Percentiles rank a stretch among this genome's conserved stretches.
Evolutionary conservation across 2,329 filamentous ascomycete genomes (phyloP).

Genomic region (Tympanopsis confertula): DNA sequence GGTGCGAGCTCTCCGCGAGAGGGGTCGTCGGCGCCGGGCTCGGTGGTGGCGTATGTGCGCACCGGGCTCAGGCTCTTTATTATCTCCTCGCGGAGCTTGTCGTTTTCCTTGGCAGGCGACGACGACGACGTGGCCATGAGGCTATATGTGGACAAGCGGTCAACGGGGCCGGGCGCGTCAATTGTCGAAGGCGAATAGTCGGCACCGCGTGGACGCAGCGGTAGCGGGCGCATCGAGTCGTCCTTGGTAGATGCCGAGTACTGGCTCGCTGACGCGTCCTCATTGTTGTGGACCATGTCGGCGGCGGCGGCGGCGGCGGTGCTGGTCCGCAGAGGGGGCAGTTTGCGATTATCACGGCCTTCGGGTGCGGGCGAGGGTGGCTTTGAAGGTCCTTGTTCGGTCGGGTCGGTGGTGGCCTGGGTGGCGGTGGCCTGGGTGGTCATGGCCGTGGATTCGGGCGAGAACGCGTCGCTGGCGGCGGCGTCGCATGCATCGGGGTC

Average conservation of each 20-base stretch:
- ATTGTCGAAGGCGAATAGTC: constrained; percentile 21
- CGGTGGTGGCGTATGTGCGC: constrained; percentile 14
- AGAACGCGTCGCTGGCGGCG: too few species aligned
- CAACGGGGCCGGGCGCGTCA: constrained; percentile 19
- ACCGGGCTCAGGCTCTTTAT: constrained; percentile 53
- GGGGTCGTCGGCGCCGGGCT: constrained; percentile 6
- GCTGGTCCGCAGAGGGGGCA: neutral
- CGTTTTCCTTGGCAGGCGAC: constrained; percentile 55
- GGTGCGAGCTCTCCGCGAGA: neutral
- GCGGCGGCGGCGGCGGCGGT: constrained; percentile 7
- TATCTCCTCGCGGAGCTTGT: constrained; percentile 63
- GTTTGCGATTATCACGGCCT: neutral
- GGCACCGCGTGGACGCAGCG: constrained; percentile 28
- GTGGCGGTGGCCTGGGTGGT: too few species aligned
- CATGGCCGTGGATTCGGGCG: too few species aligned
- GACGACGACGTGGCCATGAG: constrained; percentile 29
- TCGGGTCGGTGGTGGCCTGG: too few species aligned
- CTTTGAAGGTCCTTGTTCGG: too few species aligned
- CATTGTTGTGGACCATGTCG: neutral
- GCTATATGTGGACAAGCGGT: constrained; percentile 31
- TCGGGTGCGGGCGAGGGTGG: too few species aligned
- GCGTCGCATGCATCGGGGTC: too few species aligned
- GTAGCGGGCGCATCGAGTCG: constrained; percentile 28
- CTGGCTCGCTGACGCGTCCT: constrained; percentile 7
- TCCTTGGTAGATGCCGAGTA: constrained; percentile 7